Conservation (phyloP, 2,329 filamentous ascomycete genomes). For the Epichloe gansuensis region DNA sequence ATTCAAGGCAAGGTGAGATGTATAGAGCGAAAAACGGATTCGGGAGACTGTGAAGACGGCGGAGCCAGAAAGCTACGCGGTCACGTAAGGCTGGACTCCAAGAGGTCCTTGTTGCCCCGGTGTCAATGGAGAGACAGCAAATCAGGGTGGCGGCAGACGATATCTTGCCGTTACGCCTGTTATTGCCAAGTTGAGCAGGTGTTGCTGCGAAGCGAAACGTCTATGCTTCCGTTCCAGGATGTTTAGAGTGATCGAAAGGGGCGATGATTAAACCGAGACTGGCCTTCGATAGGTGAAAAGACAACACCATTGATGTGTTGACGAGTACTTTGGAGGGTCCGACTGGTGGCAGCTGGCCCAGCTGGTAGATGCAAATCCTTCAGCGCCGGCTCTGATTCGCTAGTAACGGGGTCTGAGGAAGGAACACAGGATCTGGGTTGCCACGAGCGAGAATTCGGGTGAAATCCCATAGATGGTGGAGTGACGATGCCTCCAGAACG, state of each 20-base stretch:
- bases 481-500: neutral
- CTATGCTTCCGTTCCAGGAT: neutral
- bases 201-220: neutral
- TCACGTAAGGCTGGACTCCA: neutral
- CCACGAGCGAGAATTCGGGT: neutral
- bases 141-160: neutral
- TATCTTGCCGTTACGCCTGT: neutral
- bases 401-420: neutral
- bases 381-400: neutral
- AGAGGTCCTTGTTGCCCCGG: neutral
- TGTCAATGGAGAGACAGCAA: neutral
- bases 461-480: neutral
- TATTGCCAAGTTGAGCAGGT: neutral
- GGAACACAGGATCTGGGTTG: neutral
- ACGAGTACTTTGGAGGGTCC: neutral
- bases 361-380: neutral
- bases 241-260: neutral
- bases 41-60: neutral
- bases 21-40: neutral
- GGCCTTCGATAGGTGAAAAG: neutral
- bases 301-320: neutral
- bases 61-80: neutral
- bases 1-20: neutral
- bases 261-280: neutral
- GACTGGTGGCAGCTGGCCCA: conserved; percentile 6